A percentile compares a stretch with the other conserved stretches of the same genome.
Evolutionary conservation across 176 grass and related monocot genomes (phyloP).

Genomic region (Phoenix roebelenii): DNA sequence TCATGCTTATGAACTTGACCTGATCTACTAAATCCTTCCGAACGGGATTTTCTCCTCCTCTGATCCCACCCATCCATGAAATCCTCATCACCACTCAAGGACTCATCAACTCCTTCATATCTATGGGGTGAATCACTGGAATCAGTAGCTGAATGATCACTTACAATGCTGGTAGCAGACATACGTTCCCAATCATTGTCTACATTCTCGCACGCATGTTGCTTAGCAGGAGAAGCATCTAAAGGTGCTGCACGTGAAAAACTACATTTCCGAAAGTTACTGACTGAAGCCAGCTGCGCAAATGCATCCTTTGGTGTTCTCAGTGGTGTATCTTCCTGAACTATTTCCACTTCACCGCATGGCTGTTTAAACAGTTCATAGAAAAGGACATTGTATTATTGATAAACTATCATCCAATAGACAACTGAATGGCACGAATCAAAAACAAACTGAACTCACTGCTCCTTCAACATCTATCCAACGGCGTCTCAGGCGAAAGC

Average conservation of each 20-base stretch:
- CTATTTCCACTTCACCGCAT: slow-evolving; percentile 86
- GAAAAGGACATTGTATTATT: not conserved
- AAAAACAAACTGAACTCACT: slow-evolving; percentile 34
- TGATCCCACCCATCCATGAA: slow-evolving; percentile 21
- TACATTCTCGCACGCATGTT: slow-evolving; percentile 31
- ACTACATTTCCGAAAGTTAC: slow-evolving; percentile 21
- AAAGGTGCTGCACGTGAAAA: slow-evolving; percentile 26
- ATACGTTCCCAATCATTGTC: slow-evolving; percentile 25
- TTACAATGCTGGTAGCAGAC: slow-evolving; percentile 25
- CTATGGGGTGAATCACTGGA: slow-evolving; percentile 36
- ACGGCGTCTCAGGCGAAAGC: slow-evolving; percentile 49
- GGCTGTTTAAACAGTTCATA: slow-evolving; percentile 30
- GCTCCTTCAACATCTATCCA: slow-evolving; percentile 70
- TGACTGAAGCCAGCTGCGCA: slow-evolving; percentile 48
- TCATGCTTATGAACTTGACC: slow-evolving; percentile 17
- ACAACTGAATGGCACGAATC: too few relatives aligned
- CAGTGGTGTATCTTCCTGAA: slow-evolving; percentile 75
- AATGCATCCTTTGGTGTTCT: slow-evolving; percentile 82
- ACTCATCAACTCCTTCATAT: slow-evolving; percentile 24
- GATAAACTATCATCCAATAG: too few relatives aligned
- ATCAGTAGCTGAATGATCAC: slow-evolving; percentile 41
- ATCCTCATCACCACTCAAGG: slow-evolving; percentile 49
- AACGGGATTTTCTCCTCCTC: slow-evolving; percentile 19
- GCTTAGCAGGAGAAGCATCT: slow-evolving; percentile 31
- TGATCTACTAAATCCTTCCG: slow-evolving; percentile 16